Evolutionary conservation across 352 stramenopile genomes (phyloP).

Genomic region (Aphanomyces euteiches): DNA sequence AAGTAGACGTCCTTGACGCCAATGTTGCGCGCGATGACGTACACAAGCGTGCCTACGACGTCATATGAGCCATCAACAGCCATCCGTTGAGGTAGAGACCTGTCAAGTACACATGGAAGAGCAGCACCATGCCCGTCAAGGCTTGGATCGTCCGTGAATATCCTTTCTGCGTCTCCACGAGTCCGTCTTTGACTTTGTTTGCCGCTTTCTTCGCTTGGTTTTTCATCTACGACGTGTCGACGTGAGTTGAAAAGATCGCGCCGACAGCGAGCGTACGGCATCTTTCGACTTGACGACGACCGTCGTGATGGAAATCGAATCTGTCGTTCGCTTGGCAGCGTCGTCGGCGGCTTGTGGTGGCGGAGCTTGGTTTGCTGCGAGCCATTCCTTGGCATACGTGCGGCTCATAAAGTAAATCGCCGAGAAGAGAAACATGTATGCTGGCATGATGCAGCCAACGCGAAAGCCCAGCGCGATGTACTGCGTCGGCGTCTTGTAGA

Average conservation of each 20-base stretch:
- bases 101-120: conserved; percentile 64
- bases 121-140: conserved; percentile 65
- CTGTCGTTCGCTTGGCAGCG: neutral
- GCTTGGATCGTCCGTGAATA: conserved; percentile 72
- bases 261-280: neutral
- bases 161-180: conserved; percentile 63
- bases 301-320: neutral
- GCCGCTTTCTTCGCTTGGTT: neutral
- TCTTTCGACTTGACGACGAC: conserved; percentile 13
- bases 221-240: neutral
- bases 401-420: conserved; percentile 73
- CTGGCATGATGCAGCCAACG: conserved; percentile 60
- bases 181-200: conserved; percentile 28
- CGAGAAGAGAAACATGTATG: conserved; percentile 45
- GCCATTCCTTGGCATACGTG: conserved; percentile 41
- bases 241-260: neutral
- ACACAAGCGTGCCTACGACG: conserved; percentile 13
- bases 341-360: no score
- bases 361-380: neutral
- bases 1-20: conserved; percentile 60
- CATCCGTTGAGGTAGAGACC: neutral
- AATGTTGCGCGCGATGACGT: conserved; percentile 17
- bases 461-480: conserved; percentile 55
- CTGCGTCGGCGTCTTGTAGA: neutral
- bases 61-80: neutral